A percentile compares a stretch with the other conserved stretches of the same genome.
phyloP scores from a whole-genome alignment of 192 early-diverging fungal genomes.

The Paraglomus occultum region DNA sequence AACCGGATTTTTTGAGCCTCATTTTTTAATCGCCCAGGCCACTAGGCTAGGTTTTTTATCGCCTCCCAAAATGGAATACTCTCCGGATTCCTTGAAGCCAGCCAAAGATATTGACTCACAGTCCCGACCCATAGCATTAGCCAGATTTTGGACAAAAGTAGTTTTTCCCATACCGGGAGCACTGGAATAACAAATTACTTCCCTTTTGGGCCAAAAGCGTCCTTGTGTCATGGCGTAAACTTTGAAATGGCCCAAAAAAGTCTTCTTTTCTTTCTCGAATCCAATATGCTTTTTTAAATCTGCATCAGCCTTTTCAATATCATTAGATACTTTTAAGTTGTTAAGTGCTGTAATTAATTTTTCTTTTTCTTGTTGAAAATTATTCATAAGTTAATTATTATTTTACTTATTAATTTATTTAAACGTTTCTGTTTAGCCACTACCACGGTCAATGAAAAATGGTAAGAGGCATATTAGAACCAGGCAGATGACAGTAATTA shows the following conservation, averaged over 20 bases:
- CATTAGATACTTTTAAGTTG: no score
- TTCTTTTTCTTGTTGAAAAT: no score
- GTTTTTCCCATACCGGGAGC: slow-evolving; percentile 17
- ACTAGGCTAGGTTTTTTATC: slow-evolving; percentile 16
- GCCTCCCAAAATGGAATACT: slow-evolving; percentile 18
- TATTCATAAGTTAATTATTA: no score
- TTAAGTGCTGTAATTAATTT: no score
- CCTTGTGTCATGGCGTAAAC: background rate
- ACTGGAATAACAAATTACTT: slow-evolving; percentile 12
- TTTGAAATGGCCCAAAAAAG: background rate
- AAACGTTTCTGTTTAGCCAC: no score
- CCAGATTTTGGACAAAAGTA: slow-evolving; percentile 4
- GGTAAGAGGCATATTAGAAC: no score
- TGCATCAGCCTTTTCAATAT: no score
- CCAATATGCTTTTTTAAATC: slow-evolving; percentile 4
- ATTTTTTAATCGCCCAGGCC: slow-evolving; percentile 23
- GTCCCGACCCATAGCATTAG: background rate
- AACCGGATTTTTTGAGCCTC: slow-evolving; percentile 2
- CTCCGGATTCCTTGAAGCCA: background rate
- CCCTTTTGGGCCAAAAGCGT: background rate
- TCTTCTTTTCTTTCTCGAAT: slow-evolving; percentile 5
- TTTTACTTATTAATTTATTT: no score
- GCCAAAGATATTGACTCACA: background rate
- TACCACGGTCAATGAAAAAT: no score
- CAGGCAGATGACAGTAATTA: no score